phyloP scores from a whole-genome alignment of 441 rosid species.

The Viola pubescens region DNA sequence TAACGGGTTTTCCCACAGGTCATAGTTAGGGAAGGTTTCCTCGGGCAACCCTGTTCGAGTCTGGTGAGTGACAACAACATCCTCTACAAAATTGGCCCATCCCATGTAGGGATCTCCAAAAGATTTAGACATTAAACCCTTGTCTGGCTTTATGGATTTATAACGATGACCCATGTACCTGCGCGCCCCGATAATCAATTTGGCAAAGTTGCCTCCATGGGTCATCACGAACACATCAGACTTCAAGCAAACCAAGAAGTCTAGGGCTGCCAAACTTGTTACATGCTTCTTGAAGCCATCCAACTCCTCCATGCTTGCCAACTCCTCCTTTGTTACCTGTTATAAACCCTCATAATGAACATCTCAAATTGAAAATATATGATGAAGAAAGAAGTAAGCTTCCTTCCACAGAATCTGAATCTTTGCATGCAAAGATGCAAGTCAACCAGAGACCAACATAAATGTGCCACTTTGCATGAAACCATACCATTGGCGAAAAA shows the following conservation, averaged over 20 bases:
- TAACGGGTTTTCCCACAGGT: conserved; percentile 96
- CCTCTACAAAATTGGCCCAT: conserved; percentile 94
- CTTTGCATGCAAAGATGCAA: too few relatives aligned
- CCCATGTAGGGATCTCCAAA: conserved; percentile 98
- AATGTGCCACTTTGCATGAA: not conserved
- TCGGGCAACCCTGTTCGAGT: conserved; percentile 93
- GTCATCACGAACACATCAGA: conserved; percentile 99
- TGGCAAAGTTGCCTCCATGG: conserved; percentile 97
- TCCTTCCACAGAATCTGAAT: not conserved
- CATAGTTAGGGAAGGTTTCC: conserved; percentile 95
- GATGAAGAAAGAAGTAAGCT: not conserved
- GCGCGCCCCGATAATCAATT: conserved; percentile 90
- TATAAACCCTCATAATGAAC: conserved; percentile 3
- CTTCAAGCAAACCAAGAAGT: conserved; percentile 90
- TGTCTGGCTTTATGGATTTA: conserved; percentile 95
- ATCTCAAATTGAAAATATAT: too few relatives aligned
- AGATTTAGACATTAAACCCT: conserved; percentile 96
- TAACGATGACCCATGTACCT: conserved; percentile 91
- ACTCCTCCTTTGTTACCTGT: conserved; percentile 96
- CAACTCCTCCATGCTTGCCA: conserved; percentile 72
- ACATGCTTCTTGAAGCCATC: conserved; percentile 84
- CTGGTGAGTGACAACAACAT: conserved; percentile 86
- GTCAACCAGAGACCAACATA: too few relatives aligned
- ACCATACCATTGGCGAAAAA: not conserved
- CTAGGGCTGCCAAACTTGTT: conserved; percentile 95